phyloP scores from a whole-genome alignment of 345 rosid species.

The Salix brachista region DNA sequence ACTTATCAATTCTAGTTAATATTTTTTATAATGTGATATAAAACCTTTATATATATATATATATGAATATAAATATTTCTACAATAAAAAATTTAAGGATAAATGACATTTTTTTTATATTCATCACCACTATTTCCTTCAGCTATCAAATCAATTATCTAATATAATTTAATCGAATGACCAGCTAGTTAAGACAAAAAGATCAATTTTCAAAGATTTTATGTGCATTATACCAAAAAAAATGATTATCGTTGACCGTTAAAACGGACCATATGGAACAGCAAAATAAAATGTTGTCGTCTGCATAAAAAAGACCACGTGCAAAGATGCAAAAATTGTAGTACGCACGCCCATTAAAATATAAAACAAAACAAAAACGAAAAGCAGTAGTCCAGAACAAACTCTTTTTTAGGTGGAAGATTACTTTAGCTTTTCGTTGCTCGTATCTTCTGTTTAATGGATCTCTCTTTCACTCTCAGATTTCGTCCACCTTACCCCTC shows the following conservation, averaged over 20 bases:
- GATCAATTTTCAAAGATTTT: background rate
- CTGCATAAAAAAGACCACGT: background rate
- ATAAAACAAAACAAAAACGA: too few species aligned
- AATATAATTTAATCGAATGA: background rate
- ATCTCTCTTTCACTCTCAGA: constrained; percentile 19
- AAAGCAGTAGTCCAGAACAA: background rate
- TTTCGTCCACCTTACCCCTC: constrained; percentile 11
- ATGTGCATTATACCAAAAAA: background rate
- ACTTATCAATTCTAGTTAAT: too few species aligned
- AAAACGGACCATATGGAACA: background rate
- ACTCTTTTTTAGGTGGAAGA: background rate
- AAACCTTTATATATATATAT: too few species aligned
- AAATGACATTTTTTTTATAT: too few species aligned
- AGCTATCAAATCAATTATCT: too few species aligned
- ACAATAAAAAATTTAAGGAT: too few species aligned
- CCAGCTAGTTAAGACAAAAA: background rate
- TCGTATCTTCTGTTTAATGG: constrained; percentile 17
- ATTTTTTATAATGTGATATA: too few species aligned
- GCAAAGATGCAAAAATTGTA: background rate
- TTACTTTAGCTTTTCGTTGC: background rate
- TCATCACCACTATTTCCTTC: too few species aligned
- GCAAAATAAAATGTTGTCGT: background rate
- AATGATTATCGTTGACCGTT: background rate
- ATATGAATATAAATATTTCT: too few species aligned
- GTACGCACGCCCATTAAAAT: background rate